Evolutionary conservation across 352 stramenopile species (phyloP).

Genomic region (Phytophthora nicotianae): DNA sequence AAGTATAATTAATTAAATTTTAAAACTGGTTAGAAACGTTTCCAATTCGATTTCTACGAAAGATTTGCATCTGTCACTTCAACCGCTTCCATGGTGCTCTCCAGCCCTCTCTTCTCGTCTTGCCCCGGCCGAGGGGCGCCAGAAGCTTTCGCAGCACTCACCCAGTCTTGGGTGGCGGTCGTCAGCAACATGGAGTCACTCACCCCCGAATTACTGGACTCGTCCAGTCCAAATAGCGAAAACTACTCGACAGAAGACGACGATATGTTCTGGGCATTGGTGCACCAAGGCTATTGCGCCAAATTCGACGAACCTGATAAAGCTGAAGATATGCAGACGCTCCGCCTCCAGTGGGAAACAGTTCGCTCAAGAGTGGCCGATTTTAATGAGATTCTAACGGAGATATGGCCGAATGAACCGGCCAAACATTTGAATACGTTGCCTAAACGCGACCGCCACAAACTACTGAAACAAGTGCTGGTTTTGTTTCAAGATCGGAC

Average conservation of each 20-base stretch:
- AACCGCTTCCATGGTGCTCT: not conserved
- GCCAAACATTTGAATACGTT: slow-evolving; percentile 3
- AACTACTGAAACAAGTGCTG: slow-evolving; percentile 10
- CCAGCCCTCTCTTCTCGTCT: not conserved
- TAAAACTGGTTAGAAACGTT: too few relatives aligned
- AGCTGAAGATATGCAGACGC: not conserved
- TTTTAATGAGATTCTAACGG: slow-evolving; percentile 11
- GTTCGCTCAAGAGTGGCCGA: slow-evolving; percentile 11
- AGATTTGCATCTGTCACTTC: too few relatives aligned
- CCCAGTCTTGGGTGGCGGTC: slow-evolving; percentile 11
- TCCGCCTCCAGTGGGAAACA: slow-evolving; percentile 7
- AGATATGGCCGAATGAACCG: slow-evolving; percentile 10
- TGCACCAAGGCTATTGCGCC: slow-evolving; percentile 16
- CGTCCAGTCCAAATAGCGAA: slow-evolving; percentile 1
- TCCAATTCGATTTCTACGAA: too few relatives aligned
- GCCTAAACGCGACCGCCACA: not conserved
- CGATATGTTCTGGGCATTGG: slow-evolving; percentile 16
- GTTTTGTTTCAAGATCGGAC: not conserved
- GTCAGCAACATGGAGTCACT: slow-evolving; percentile 13
- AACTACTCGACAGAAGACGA: slow-evolving; percentile 14
- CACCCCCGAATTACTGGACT: slow-evolving; percentile 9
- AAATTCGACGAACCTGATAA: not conserved
- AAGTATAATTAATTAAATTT: too few relatives aligned
- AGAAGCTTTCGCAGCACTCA: not conserved
- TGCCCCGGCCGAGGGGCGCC: not conserved